Conservation (phyloP, 192 early-diverging fungal genomes). For the Backusella australiensis region DNA sequence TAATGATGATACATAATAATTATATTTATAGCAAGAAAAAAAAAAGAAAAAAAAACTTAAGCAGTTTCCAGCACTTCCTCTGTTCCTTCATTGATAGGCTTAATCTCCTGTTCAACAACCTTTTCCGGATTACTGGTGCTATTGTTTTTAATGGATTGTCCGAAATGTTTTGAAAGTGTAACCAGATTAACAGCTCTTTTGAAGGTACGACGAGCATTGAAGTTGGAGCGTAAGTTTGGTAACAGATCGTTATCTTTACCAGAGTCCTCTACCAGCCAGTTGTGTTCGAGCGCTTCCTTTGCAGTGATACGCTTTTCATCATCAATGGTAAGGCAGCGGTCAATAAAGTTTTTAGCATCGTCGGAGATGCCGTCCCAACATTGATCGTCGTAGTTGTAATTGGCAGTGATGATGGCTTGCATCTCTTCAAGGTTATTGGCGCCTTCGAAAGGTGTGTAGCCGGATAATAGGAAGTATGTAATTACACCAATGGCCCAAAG, state of each 20-base stretch:
- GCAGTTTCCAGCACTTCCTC: slow-evolving; percentile 28
- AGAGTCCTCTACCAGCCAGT: slow-evolving; percentile 56
- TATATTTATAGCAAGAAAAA: too few species aligned
- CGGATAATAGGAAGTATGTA: slow-evolving; percentile 74
- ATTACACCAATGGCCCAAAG: slow-evolving; percentile 84
- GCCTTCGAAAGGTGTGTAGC: slow-evolving; percentile 72
- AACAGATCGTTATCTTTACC: slow-evolving; percentile 46
- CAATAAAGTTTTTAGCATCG: slow-evolving; percentile 72
- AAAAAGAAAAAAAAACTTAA: neutral
- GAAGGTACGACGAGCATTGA: slow-evolving; percentile 68
- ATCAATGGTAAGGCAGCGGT: slow-evolving; percentile 60
- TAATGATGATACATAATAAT: too few species aligned
- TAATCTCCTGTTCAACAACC: slow-evolving; percentile 18
- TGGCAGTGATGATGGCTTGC: slow-evolving; percentile 55
- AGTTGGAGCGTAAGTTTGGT: slow-evolving; percentile 60
- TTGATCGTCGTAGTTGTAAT: slow-evolving; percentile 62
- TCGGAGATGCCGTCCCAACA: slow-evolving; percentile 54
- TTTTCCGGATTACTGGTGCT: neutral
- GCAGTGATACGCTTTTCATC: slow-evolving; percentile 73
- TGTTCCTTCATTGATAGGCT: slow-evolving; percentile 33
- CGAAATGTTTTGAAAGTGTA: slow-evolving; percentile 31
- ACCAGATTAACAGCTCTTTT: slow-evolving; percentile 58
- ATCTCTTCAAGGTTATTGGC: slow-evolving; percentile 51
- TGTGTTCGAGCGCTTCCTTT: slow-evolving; percentile 68
- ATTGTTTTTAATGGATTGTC: slow-evolving; percentile 22